phyloP scores from a whole-genome alignment of 768 basidiomycete species.

The Gymnopilus junonius region DNA sequence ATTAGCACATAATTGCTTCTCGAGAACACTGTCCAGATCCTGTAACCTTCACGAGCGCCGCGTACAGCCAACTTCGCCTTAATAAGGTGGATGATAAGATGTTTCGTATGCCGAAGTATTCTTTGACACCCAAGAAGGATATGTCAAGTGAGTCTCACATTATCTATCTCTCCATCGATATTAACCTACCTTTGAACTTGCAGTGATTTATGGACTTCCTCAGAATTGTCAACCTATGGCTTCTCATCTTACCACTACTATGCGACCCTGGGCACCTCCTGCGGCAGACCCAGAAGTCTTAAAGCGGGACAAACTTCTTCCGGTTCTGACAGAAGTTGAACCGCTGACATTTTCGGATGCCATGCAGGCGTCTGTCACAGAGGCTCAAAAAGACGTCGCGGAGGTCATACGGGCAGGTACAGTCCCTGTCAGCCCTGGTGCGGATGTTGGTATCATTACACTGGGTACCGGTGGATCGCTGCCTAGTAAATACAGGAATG shows the following conservation, averaged over 20 bases:
- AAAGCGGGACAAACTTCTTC: conserved; percentile 44
- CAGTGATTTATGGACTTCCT: conserved; percentile 52
- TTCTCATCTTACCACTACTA: conserved; percentile 41
- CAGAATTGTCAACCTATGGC: conserved; percentile 45
- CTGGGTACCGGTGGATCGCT: conserved; percentile 90
- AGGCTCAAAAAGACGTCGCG: conserved; percentile 39
- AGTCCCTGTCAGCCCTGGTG: conserved; percentile 39
- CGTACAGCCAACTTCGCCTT: conserved; percentile 73
- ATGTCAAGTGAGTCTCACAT: conserved; percentile 39
- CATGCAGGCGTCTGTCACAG: conserved; percentile 42
- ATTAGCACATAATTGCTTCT: conserved; percentile 78
- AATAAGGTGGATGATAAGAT: conserved; percentile 71
- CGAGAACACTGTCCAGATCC: conserved; percentile 62
- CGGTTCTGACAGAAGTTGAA: conserved; percentile 29
- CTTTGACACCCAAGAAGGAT: conserved; percentile 41
- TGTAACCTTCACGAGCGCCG: conserved; percentile 75
- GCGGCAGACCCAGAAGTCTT: conserved; percentile 31
- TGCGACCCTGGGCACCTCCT: conserved; percentile 55
- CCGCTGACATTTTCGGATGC: conserved; percentile 34
- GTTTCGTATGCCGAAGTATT: conserved; percentile 71
- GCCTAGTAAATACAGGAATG: conserved; percentile 87
- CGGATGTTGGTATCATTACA: conserved; percentile 71
- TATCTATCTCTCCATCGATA: not conserved
- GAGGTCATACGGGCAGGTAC: conserved; percentile 15
- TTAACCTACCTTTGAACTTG: not conserved